A percentile compares a stretch with the other conserved stretches of the same genome.
These are phyloP conservation scores for Verbena officinalis DNA, from an alignment of 257 asterid species.

Conservation along the genomic window DNA sequence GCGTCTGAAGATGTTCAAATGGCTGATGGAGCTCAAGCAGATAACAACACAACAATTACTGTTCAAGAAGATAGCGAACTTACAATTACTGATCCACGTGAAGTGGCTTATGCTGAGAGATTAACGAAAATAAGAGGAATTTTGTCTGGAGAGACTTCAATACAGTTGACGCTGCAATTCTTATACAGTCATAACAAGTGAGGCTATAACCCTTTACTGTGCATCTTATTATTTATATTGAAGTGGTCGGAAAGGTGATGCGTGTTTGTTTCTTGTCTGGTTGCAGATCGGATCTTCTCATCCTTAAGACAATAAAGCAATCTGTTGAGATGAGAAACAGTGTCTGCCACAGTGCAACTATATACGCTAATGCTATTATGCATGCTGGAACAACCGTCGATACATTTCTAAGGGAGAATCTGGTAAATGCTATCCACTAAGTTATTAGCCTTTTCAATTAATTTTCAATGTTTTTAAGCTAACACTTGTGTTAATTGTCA, in stretches of 20 bases:
- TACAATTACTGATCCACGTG: slow-evolving; percentile 49
- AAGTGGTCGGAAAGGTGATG: slow-evolving; percentile 25
- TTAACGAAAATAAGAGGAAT: slow-evolving; percentile 74
- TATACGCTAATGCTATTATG: slow-evolving; percentile 96
- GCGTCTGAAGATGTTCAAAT: slow-evolving; percentile 65
- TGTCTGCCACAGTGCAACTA: slow-evolving; percentile 96
- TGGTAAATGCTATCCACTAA: slow-evolving; percentile 45
- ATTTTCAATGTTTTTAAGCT: not conserved
- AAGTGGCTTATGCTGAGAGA: slow-evolving; percentile 71
- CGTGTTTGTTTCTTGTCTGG: slow-evolving; percentile 28
- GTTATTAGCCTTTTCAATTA: not conserved
- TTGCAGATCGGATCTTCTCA: slow-evolving; percentile 93
- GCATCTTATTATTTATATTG: not conserved
- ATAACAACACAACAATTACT: slow-evolving; percentile 29
- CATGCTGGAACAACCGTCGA: slow-evolving; percentile 99
- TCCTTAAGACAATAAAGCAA: slow-evolving; percentile 94
- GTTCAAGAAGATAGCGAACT: slow-evolving; percentile 42
- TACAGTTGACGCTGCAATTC: slow-evolving; percentile 91
- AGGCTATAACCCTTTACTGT: slow-evolving; percentile 29
- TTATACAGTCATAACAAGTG: slow-evolving; percentile 92
- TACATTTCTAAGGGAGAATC: slow-evolving; percentile 92
- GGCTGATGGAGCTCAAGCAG: slow-evolving; percentile 60
- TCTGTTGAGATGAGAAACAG: slow-evolving; percentile 96
- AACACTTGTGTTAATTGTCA: slow-evolving; percentile 31
- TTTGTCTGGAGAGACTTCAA: slow-evolving; percentile 91